Evolutionary conservation across 2,329 filamentous ascomycete species (phyloP).

Genomic region (Trichophyton verrucosum): DNA sequence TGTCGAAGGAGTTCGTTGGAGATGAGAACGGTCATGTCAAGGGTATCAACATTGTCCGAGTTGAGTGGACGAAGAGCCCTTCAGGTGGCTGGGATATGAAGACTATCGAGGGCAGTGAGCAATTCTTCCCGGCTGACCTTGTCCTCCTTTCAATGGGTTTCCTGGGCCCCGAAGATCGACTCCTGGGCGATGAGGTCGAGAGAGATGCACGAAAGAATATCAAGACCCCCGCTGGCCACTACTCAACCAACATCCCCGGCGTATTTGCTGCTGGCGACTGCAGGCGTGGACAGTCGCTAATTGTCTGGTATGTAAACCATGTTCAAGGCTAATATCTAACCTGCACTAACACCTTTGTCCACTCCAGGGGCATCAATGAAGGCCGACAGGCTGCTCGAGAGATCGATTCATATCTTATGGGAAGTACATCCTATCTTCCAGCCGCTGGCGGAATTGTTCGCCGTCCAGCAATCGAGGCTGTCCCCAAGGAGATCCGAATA

Average conservation of each 20-base stretch:
- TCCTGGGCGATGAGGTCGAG: conserved; percentile 78
- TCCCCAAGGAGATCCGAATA: conserved; percentile 22
- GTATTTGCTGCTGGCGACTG: conserved; percentile 94
- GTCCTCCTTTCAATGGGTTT: conserved; percentile 96
- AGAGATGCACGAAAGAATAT: conserved; percentile 90
- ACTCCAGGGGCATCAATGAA: conserved; percentile 79
- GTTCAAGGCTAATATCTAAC: background rate
- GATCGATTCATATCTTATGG: conserved; percentile 76
- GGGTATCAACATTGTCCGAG: conserved; percentile 89
- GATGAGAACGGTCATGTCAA: conserved; percentile 79
- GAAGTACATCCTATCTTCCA: conserved; percentile 61
- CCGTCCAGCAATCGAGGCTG: conserved; percentile 47
- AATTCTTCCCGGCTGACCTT: conserved; percentile 93
- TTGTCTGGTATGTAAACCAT: conserved; percentile 63
- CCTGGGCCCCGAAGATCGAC: conserved; percentile 79
- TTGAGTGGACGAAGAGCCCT: conserved; percentile 87
- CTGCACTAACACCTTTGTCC: background rate
- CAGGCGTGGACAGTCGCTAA: conserved; percentile 83
- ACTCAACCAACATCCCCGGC: conserved; percentile 74
- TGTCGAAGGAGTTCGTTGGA: conserved; percentile 93
- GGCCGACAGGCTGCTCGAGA: conserved; percentile 86
- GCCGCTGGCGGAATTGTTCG: conserved; percentile 90
- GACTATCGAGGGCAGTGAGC: conserved; percentile 81
- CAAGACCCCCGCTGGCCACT: conserved; percentile 80
- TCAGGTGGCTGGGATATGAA: conserved; percentile 97